Conservation (phyloP, 2,329 filamentous ascomycete species). For the Cladorrhinum sp. region DNA sequence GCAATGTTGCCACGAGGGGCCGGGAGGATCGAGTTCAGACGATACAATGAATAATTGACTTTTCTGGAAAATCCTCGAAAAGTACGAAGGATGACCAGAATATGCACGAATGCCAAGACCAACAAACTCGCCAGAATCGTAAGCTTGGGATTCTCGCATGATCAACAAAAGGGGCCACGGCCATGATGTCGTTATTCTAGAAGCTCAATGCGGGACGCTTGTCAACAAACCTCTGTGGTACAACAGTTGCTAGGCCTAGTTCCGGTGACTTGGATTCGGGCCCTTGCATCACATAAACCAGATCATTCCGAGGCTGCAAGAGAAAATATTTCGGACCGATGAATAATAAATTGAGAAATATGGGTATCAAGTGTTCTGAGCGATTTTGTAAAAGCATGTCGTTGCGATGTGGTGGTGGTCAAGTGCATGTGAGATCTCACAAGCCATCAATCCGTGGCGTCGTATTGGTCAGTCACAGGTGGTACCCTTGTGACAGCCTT, state of each 20-base stretch:
- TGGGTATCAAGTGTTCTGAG: not conserved
- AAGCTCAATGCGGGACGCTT: not conserved
- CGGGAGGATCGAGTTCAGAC: not conserved
- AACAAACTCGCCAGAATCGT: not conserved
- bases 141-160: not conserved
- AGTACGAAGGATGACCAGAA: not conserved
- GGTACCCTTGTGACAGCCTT: constrained; percentile 21
- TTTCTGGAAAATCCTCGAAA: not conserved
- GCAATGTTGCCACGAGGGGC: constrained; percentile 2
- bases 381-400: not conserved
- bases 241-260: not conserved
- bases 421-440: constrained; percentile 5
- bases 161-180: not conserved
- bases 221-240: not conserved
- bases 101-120: not conserved
- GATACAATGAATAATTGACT: not conserved
- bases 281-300: not conserved
- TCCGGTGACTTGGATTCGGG: not conserved
- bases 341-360: not conserved
- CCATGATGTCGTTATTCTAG: not conserved
- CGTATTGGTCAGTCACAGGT: constrained; percentile 30
- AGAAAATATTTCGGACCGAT: not conserved
- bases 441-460: constrained; percentile 34
- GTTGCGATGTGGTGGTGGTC: not conserved
- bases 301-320: not conserved